These are phyloP conservation scores for Cyphellophora europaea DNA, from an alignment of 2,329 filamentous ascomycete genomes.

Conservation along the genomic window DNA sequence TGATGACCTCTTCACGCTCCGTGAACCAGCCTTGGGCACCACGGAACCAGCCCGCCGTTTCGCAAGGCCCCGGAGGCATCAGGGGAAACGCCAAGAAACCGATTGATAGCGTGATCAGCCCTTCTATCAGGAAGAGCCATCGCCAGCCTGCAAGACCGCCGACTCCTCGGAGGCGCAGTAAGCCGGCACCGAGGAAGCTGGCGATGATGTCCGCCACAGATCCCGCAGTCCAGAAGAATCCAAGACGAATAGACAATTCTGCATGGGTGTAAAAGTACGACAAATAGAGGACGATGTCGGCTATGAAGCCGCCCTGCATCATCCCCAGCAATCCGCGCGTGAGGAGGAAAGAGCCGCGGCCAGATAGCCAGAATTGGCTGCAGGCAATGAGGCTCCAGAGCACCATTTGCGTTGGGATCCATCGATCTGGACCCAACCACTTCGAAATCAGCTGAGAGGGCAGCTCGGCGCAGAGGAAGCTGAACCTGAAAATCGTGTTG, in stretches of 20 bases:
- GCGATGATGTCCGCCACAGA: slow-evolving; percentile 24
- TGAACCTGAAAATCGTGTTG: slow-evolving; percentile 43
- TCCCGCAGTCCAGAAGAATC: slow-evolving; percentile 27
- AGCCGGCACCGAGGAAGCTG: slow-evolving; percentile 26
- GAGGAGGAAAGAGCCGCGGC: slow-evolving; percentile 28
- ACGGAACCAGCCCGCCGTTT: slow-evolving; percentile 42
- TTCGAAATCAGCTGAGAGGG: slow-evolving; percentile 49
- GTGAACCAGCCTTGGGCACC: slow-evolving; percentile 51
- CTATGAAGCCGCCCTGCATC: slow-evolving; percentile 38
- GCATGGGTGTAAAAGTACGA: slow-evolving; percentile 28
- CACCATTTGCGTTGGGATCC: slow-evolving; percentile 45
- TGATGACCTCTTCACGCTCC: slow-evolving; percentile 50
- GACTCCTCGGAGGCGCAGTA: slow-evolving; percentile 31
- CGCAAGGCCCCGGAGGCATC: slow-evolving; percentile 56
- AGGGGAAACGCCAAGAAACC: slow-evolving; percentile 49
- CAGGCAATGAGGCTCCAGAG: slow-evolving; percentile 24
- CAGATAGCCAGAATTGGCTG: slow-evolving; percentile 36
- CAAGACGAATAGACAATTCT: slow-evolving; percentile 25
- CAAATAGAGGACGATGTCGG: slow-evolving; percentile 23
- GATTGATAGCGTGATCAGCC: slow-evolving; percentile 52
- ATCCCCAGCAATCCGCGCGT: slow-evolving; percentile 33
- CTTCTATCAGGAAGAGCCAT: slow-evolving; percentile 18
- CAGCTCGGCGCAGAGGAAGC: slow-evolving; percentile 44
- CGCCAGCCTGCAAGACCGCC: slow-evolving; percentile 33
- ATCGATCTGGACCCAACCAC: slow-evolving; percentile 44